Percentiles rank a stretch among this genome's conserved stretches.
Evolutionary conservation across 2,329 filamentous ascomycete species (phyloP).

Genomic region (Bertia moriformis): DNA sequence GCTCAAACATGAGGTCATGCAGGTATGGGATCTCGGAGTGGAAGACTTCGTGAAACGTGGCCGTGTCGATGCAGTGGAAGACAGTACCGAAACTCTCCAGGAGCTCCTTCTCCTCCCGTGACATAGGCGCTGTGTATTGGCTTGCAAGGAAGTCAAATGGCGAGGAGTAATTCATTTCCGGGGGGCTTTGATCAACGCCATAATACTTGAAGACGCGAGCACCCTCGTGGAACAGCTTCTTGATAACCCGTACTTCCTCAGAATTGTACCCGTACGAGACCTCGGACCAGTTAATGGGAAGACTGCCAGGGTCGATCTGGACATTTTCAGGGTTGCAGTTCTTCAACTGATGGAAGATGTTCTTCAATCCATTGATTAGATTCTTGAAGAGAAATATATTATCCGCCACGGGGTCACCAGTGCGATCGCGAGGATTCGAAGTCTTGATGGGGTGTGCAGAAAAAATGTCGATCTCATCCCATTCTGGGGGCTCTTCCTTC

Average conservation of each 20-base stretch:
- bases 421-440: constrained; percentile 76
- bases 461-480: constrained; percentile 98
- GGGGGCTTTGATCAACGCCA: constrained; percentile 65
- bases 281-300: constrained; percentile 83
- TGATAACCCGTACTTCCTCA: constrained; percentile 90
- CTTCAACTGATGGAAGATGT: constrained; percentile 87
- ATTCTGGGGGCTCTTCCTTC: constrained; percentile 68
- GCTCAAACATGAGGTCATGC: constrained; percentile 95
- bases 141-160: constrained; percentile 87
- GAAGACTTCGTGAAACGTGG: constrained; percentile 97
- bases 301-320: constrained; percentile 61
- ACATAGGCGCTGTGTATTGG: constrained; percentile 85
- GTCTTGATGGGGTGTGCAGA: constrained; percentile 92
- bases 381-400: constrained; percentile 98
- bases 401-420: constrained; percentile 78
- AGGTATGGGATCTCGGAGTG: constrained; percentile 92
- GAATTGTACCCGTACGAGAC: constrained; percentile 93
- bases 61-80: constrained; percentile 95
- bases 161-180: constrained; percentile 62
- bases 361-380: constrained; percentile 86
- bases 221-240: constrained; percentile 93
- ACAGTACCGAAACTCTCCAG: constrained; percentile 96
- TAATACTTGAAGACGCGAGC: constrained; percentile 96
- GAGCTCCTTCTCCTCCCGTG: constrained; percentile 92
- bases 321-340: constrained; percentile 62